Base-by-base conservation (phyloP, 225 moss, liverwort and hornwort species). In the Thuidium tamariscinum region DNA sequence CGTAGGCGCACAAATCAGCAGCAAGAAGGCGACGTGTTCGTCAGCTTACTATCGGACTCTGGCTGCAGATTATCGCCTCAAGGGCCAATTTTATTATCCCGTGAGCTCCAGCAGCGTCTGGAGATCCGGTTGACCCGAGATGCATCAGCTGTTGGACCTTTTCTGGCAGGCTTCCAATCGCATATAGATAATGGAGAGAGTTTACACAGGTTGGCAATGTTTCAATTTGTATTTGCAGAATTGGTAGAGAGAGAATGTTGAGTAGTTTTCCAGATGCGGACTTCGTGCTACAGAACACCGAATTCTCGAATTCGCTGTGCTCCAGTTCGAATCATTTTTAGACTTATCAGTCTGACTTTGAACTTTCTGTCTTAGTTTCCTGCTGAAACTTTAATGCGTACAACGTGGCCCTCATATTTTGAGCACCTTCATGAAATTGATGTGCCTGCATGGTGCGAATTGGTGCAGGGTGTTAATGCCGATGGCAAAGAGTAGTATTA, bases 401-500 rank as follows among this genome's bases (percentile, higher is more conserved):
- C 36, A 21, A 22, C 56, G 74, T 79, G 86, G 9, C 54, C 59
- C 48, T 75, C 39, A 44, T 64, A 22, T 30, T 76, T 87, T 57
- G 49, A 87, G 71, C 56, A 44, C 42, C 27, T 72, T 60, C 37
- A 27, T 70, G 16, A 56, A 81, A 57, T 59, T 87, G 81, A 86
- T 76, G 23, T 85, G 79, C 39, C 34, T 63, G 61, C 62, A 34
- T 84, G 60, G 70, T 87, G 39, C 60, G 44, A 83, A 82, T 78
- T 80, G 83, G 54, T 89, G 89, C 95, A 97, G 97, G 89, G 80
- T 95, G 46, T 84, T 97, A 82, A 79, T 94, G 75, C 93, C 97
- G 68, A 95, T 95, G 94, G 30, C 83, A 27, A 91, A 86, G 77
- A 57, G 44, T 20, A 86, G 82, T 44, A 92, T 64, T 62, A 83